Evolutionary conservation across 768 basidiomycete genomes (phyloP).

Genomic region (Suillus tomentosus): DNA sequence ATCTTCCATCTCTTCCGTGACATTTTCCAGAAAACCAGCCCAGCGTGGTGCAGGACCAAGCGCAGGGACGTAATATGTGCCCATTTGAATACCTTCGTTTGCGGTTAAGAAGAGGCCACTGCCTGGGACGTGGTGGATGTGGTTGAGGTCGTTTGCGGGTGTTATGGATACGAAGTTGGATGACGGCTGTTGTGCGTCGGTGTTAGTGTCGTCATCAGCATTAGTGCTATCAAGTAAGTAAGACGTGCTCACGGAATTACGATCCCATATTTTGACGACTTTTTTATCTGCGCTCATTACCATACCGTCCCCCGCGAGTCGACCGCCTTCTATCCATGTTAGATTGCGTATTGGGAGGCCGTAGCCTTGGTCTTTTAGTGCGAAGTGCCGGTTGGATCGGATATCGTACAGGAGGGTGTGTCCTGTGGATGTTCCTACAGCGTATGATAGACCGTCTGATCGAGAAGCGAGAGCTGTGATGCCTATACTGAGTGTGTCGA

Average conservation of each 20-base stretch:
- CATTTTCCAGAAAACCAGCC: slow-evolving; percentile 97
- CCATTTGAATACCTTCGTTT: slow-evolving; percentile 97
- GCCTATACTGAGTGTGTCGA: slow-evolving; percentile 42
- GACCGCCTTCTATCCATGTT: slow-evolving; percentile 84
- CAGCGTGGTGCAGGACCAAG: slow-evolving; percentile 95
- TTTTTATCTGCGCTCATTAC: slow-evolving; percentile 94
- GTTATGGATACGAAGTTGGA: slow-evolving; percentile 92
- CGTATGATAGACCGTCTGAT: slow-evolving; percentile 88
- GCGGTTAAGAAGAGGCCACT: slow-evolving; percentile 90
- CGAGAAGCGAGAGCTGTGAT: slow-evolving; percentile 87
- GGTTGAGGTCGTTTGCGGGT: slow-evolving; percentile 85
- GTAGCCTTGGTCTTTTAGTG: slow-evolving; percentile 95
- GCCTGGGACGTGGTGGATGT: slow-evolving; percentile 85
- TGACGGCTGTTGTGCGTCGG: slow-evolving; percentile 55
- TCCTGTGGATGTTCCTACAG: slow-evolving; percentile 92
- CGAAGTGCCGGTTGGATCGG: slow-evolving; percentile 79
- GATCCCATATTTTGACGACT: slow-evolving; percentile 97
- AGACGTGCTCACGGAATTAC: slow-evolving; percentile 60
- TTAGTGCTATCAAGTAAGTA: slow-evolving; percentile 12
- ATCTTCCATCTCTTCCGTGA: slow-evolving; percentile 98
- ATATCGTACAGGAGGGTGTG: slow-evolving; percentile 95
- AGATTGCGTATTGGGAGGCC: slow-evolving; percentile 86
- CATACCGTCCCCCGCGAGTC: slow-evolving; percentile 85
- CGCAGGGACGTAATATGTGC: slow-evolving; percentile 92
- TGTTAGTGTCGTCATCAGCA: slow-evolving; percentile 18